A percentile compares a stretch with the other conserved stretches of the same genome.
Conservation (phyloP, 2,329 filamentous ascomycete species). For the Xylaria sp. region DNA sequence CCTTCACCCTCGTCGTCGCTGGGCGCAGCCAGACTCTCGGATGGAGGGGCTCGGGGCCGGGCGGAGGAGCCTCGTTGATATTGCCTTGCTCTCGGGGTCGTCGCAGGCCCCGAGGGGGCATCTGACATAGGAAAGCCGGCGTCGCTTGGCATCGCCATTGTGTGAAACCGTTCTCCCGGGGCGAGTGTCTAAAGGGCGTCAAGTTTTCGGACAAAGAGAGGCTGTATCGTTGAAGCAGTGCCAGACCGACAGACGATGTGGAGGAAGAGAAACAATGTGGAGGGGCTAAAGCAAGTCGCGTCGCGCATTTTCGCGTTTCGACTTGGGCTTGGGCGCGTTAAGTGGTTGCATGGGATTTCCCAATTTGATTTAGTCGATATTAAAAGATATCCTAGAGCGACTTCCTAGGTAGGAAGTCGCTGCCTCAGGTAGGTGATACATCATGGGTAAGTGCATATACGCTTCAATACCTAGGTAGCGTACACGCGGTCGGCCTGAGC, state of each 20-base stretch:
- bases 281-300: slow-evolving; percentile 28
- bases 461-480: not conserved
- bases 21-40: slow-evolving; percentile 63
- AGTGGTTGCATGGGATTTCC: slow-evolving; percentile 27
- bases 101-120: slow-evolving; percentile 50
- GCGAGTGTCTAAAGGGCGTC: not conserved
- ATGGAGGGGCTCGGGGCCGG: slow-evolving; percentile 64
- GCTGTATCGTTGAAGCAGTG: not conserved
- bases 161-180: slow-evolving; percentile 8
- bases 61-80: slow-evolving; percentile 58
- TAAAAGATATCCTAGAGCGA: not conserved
- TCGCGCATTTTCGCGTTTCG: slow-evolving; percentile 27
- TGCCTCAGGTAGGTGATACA: no score
- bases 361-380: not conserved
- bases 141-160: slow-evolving; percentile 62
- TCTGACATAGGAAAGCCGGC: slow-evolving; percentile 64
- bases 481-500: not conserved
- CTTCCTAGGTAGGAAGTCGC: no score
- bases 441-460: not conserved
- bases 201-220: not conserved
- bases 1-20: slow-evolving; percentile 68
- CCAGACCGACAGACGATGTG: not conserved
- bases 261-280: slow-evolving; percentile 12
- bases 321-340: slow-evolving; percentile 19
- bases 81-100: slow-evolving; percentile 51